These are phyloP conservation scores for Croton setiger DNA, from an alignment of 441 rosid species.

Conservation along the genomic window DNA sequence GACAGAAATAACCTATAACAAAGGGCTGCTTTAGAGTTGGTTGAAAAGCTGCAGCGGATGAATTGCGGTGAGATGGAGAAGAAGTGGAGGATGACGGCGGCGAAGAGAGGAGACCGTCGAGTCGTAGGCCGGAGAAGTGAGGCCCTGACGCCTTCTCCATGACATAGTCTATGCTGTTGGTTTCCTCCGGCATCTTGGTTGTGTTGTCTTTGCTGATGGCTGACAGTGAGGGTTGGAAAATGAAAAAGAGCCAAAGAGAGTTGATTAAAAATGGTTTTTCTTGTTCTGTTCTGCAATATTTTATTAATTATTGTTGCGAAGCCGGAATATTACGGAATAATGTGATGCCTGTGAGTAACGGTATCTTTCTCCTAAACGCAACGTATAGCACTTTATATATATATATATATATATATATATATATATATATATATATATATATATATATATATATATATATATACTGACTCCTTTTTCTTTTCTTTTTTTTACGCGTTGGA, in stretches of 20 bases:
- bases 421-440: too few species aligned
- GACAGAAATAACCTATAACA: constrained; percentile 56
- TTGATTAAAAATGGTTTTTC: too few species aligned
- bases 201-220: background rate
- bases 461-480: too few species aligned
- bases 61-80: constrained; percentile 35
- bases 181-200: constrained; percentile 31
- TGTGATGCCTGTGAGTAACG: too few species aligned
- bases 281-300: too few species aligned
- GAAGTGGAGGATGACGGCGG: constrained; percentile 49
- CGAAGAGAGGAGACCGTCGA: constrained; percentile 59
- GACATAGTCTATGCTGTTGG: constrained; percentile 67
- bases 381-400: too few species aligned
- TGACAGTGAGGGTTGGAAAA: background rate
- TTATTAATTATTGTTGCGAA: too few species aligned
- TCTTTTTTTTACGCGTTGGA: too few species aligned
- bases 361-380: too few species aligned
- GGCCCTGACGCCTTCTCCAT: constrained; percentile 98
- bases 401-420: too few species aligned
- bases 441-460: too few species aligned
- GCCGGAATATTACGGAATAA: too few species aligned
- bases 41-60: constrained; percentile 32
- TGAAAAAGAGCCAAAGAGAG: background rate
- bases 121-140: constrained; percentile 96
- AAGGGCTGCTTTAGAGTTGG: constrained; percentile 69